A percentile compares a stretch with the other conserved stretches of the same genome.
phyloP scores from a whole-genome alignment of 179 eudicot species.

The Actinidia chinensis region DNA sequence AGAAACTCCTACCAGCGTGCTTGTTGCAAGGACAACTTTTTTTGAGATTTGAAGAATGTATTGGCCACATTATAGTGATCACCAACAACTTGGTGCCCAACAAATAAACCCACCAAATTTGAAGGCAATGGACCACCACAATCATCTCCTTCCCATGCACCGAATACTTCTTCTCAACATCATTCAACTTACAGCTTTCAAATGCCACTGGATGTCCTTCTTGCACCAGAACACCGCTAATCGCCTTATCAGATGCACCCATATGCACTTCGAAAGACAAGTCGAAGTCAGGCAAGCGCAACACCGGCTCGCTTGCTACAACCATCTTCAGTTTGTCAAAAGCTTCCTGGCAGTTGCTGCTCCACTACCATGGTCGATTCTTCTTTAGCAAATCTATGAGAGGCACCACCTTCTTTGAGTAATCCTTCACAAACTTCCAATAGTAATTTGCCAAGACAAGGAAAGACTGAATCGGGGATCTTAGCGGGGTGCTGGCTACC shows the following conservation, averaged over 20 bases:
- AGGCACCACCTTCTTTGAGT: background rate
- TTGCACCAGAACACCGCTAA: background rate
- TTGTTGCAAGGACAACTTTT: background rate
- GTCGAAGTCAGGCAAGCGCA: background rate
- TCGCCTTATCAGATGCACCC: slow-evolving; percentile 11
- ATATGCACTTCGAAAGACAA: background rate
- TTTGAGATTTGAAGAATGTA: background rate
- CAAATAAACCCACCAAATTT: background rate
- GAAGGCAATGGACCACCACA: background rate
- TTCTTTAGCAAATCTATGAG: slow-evolving; percentile 1
- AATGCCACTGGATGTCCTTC: background rate
- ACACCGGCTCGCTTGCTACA: background rate
- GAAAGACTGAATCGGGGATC: background rate
- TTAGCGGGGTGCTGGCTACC: background rate
- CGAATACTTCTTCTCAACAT: background rate
- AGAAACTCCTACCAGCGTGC: background rate
- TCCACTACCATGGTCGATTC: background rate
- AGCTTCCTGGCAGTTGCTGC: background rate
- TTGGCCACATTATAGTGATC: background rate
- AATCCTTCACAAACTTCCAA: background rate
- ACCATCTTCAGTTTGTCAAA: slow-evolving; percentile 2
- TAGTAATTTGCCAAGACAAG: slow-evolving; percentile 1
- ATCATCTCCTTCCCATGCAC: background rate
- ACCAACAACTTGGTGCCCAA: background rate
- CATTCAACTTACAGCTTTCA: background rate